Percentiles rank a stretch among this genome's conserved stretches.
Evolutionary conservation across 2,329 filamentous ascomycete genomes (phyloP).

Genomic region (Plenodomus lindquistii): DNA sequence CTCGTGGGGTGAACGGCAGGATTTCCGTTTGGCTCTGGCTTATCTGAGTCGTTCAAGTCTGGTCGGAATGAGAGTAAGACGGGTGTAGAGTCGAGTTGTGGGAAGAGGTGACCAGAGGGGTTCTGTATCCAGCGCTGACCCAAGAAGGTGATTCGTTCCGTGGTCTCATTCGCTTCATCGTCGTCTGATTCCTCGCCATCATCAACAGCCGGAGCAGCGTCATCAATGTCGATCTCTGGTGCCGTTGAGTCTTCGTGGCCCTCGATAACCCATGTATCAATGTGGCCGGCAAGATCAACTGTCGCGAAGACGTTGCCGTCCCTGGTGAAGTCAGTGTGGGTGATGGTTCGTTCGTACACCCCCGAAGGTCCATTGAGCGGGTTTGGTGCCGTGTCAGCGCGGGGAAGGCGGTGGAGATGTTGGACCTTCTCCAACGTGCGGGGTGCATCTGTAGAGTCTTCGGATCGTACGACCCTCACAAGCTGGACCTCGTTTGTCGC

Average conservation of each 20-base stretch:
- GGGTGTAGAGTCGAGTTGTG: conserved; percentile 50
- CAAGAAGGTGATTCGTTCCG: conserved; percentile 53
- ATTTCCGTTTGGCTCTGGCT: conserved; percentile 48
- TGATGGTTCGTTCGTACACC: conserved; percentile 76
- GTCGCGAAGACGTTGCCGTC: conserved; percentile 79
- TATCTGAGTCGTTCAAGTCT: conserved; percentile 16
- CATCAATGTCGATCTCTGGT: conserved; percentile 45
- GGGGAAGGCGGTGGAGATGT: conserved; percentile 45
- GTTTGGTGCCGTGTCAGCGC: conserved; percentile 29
- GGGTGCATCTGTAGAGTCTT: conserved; percentile 41
- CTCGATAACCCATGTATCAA: conserved; percentile 83
- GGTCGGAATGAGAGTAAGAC: conserved; percentile 54
- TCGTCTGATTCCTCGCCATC: conserved; percentile 44
- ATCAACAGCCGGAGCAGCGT: conserved; percentile 29
- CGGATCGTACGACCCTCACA: conserved; percentile 54
- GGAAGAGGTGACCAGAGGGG: conserved; percentile 61
- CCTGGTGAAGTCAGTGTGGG: conserved; percentile 74
- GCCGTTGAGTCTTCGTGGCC: conserved; percentile 57
- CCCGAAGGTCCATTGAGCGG: conserved; percentile 67
- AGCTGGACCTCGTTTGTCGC: conserved; percentile 50
- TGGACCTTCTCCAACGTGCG: conserved; percentile 44
- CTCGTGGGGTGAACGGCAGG: conserved; percentile 55
- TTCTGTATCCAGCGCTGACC: conserved; percentile 76
- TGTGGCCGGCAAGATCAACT: conserved; percentile 79
- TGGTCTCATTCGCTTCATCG: conserved; percentile 53